Conservation (phyloP, 441 rosid species). For the Pelargonium citronellum region DNA sequence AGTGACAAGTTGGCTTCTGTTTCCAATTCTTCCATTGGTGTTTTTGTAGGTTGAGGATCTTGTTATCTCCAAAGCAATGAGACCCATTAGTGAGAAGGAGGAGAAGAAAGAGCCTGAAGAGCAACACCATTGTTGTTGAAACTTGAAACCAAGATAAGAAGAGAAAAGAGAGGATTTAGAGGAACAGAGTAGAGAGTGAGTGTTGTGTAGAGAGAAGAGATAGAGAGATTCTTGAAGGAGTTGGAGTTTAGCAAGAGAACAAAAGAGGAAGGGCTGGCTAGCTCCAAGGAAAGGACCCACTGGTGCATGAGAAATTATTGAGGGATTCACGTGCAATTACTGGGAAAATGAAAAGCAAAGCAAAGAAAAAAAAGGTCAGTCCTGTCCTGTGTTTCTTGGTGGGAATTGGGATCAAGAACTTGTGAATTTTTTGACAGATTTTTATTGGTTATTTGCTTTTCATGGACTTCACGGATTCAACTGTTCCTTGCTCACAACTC, state of each 20-base stretch:
- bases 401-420: background rate
- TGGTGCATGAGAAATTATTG: conserved; percentile 76
- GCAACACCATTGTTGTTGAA: background rate
- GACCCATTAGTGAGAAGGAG: conserved; percentile 22
- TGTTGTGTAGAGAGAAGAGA: background rate
- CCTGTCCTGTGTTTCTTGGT: conserved; percentile 6
- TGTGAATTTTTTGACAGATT: background rate
- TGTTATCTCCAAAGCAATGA: conserved; percentile 34
- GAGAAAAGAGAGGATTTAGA: too few relatives aligned
- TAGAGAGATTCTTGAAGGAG: conserved; percentile 43
- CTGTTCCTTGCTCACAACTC: conserved; percentile 1
- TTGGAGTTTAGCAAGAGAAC: conserved; percentile 77
- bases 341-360: conserved; percentile 7
- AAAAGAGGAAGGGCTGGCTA: conserved; percentile 42
- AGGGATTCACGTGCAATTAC: conserved; percentile 69
- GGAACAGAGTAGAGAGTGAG: background rate
- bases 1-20: conserved; percentile 34
- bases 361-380: conserved; percentile 1
- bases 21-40: conserved; percentile 34
- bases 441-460: background rate
- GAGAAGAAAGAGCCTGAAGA: background rate
- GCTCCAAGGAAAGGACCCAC: conserved; percentile 35
- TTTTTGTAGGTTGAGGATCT: conserved; percentile 38
- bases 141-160: conserved; percentile 4
- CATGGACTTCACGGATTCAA: conserved; percentile 2